A percentile compares a stretch with the other conserved stretches of the same genome.
These are phyloP conservation scores for Aspergillus steynii DNA, from an alignment of 495 filamentous ascomycete species.

Conservation along the genomic window DNA sequence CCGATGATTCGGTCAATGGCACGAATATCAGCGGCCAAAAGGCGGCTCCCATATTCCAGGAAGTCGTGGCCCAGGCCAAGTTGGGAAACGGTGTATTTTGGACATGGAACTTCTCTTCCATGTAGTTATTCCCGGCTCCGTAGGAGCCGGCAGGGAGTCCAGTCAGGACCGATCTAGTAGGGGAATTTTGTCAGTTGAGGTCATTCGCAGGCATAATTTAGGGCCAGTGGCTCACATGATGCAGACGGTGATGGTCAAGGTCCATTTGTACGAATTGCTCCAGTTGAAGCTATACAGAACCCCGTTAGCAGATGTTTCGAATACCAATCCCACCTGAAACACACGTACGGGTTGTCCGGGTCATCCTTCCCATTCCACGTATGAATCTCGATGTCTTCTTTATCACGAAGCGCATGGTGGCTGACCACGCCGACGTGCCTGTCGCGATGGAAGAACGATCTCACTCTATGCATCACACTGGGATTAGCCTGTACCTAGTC, in stretches of 20 bases:
- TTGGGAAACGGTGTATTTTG: conserved; percentile 46
- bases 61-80: conserved; percentile 47
- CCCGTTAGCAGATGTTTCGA: not conserved
- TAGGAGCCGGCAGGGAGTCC: conserved; percentile 45
- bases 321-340: not conserved
- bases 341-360: conserved; percentile 19
- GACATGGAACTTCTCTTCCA: conserved; percentile 40
- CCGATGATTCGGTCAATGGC: conserved; percentile 53
- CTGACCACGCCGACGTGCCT: conserved; percentile 27
- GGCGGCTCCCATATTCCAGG: conserved; percentile 56
- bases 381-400: conserved; percentile 18
- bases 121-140: conserved; percentile 39
- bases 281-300: conserved; percentile 6
- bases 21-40: conserved; percentile 52
- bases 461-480: conserved; percentile 8
- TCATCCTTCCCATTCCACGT: conserved; percentile 17
- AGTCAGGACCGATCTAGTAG: conserved; percentile 39
- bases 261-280: conserved; percentile 7
- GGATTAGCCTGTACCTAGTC: not conserved
- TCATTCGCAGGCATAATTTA: not conserved
- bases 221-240: conserved; percentile 6
- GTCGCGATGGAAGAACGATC: conserved; percentile 26
- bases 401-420: conserved; percentile 20
- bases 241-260: conserved; percentile 10
- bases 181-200: not conserved